Conservation (phyloP, 2,329 filamentous ascomycete species). For the Colletotrichum acutatum region DNA sequence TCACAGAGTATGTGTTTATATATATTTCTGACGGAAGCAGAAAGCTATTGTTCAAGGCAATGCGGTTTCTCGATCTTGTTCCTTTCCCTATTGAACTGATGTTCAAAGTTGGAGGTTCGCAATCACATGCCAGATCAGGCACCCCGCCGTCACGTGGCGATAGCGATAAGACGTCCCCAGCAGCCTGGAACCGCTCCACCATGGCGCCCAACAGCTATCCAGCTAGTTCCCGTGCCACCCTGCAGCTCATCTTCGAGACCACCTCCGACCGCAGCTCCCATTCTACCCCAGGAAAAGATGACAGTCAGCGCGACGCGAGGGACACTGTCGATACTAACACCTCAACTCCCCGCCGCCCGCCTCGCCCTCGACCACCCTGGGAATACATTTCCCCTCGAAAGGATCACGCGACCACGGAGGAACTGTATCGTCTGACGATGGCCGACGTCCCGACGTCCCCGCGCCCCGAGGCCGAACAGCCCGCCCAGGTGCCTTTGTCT, state of each 20-base stretch:
- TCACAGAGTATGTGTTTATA: neutral
- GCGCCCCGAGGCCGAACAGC: slow-evolving; percentile 20
- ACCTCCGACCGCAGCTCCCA: slow-evolving; percentile 1
- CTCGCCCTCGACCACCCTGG: neutral
- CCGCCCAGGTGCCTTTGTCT: neutral
- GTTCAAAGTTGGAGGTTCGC: neutral
- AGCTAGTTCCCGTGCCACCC: slow-evolving; percentile 23
- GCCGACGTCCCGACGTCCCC: slow-evolving; percentile 24
- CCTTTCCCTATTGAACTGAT: neutral
- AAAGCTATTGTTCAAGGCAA: neutral
- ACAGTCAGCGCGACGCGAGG: slow-evolving; percentile 17
- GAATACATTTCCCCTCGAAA: neutral
- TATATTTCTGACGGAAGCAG: neutral
- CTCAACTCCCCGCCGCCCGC: neutral
- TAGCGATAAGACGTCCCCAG: slow-evolving; percentile 33
- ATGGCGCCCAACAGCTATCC: slow-evolving; percentile 25
- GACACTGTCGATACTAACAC: neutral
- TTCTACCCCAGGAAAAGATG: slow-evolving; percentile 22
- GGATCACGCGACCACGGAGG: neutral
- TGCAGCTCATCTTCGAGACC: slow-evolving; percentile 25
- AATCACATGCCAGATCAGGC: slow-evolving; percentile 31
- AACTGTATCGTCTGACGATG: slow-evolving; percentile 28
- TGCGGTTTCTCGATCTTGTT: neutral
- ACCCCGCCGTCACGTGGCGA: slow-evolving; percentile 31
- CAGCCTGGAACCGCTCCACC: slow-evolving; percentile 21